Conservation (phyloP, 768 basidiomycete genomes). For the Termitomyces sp. region DNA sequence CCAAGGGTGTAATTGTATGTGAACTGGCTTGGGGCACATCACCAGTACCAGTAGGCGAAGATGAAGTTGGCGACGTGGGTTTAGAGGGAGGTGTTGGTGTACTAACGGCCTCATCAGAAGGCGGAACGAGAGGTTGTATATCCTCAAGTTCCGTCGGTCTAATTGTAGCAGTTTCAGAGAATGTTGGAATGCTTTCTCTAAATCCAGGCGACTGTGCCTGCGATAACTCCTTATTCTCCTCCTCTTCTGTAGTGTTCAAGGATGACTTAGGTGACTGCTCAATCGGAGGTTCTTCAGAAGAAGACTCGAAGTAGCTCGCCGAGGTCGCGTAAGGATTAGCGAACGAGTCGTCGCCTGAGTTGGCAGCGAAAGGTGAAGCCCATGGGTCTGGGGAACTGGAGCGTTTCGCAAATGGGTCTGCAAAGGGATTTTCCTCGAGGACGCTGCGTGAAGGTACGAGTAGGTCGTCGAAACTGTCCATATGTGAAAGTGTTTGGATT, state of each 20-base stretch:
- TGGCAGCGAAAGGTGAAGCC: slow-evolving; percentile 52
- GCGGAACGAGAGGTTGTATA: slow-evolving; percentile 19
- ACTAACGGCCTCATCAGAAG: slow-evolving; percentile 5
- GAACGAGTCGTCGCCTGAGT: slow-evolving; percentile 22
- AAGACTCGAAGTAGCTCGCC: slow-evolving; percentile 19
- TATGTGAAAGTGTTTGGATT: slow-evolving; percentile 20
- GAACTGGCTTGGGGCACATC: slow-evolving; percentile 18
- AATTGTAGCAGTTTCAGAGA: slow-evolving; percentile 42
- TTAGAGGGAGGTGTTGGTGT: slow-evolving; percentile 6
- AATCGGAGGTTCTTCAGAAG: slow-evolving; percentile 18
- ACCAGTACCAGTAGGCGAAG: slow-evolving; percentile 9
- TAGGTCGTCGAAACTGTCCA: slow-evolving; percentile 81
- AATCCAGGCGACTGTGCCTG: slow-evolving; percentile 45
- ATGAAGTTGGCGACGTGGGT: slow-evolving; percentile 14
- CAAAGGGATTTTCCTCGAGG: slow-evolving; percentile 76
- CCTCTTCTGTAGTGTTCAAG: slow-evolving; percentile 19
- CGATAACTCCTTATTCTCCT: slow-evolving; percentile 30
- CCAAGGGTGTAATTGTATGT: slow-evolving; percentile 17
- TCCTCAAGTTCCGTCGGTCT: slow-evolving; percentile 33
- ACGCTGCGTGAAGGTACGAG: slow-evolving; percentile 55
- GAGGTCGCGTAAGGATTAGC: slow-evolving; percentile 24
- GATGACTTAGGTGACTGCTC: slow-evolving; percentile 34
- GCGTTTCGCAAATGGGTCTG: slow-evolving; percentile 66
- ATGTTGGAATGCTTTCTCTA: slow-evolving; percentile 44
- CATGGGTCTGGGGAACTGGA: slow-evolving; percentile 76